A percentile compares a stretch with the other conserved stretches of the same genome.
phyloP scores from a whole-genome alignment of 805 yeast species.

The Spathaspora sp. region DNA sequence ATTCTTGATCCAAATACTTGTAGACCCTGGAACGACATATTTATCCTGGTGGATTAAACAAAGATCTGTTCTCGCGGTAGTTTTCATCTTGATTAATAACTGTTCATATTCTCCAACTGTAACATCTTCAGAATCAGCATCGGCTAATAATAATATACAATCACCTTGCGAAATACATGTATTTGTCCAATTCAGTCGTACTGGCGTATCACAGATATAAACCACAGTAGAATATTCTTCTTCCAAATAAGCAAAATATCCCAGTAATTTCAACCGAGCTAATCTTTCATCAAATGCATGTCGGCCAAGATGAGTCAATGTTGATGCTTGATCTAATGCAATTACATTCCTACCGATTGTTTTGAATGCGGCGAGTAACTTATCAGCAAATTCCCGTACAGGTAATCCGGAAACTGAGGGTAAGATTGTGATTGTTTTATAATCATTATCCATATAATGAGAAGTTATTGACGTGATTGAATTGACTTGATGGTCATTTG shows the following conservation, averaged over 20 bases:
- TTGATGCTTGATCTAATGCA: constrained; percentile 78
- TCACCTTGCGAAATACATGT: constrained; percentile 95
- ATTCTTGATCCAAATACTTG: constrained; percentile 78
- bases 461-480: constrained; percentile 12
- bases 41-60: constrained; percentile 81
- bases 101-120: constrained; percentile 84
- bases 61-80: constrained; percentile 85
- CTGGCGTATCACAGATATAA: constrained; percentile 82
- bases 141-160: constrained; percentile 84
- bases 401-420: constrained; percentile 85
- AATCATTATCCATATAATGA: constrained; percentile 42
- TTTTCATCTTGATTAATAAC: constrained; percentile 65
- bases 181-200: constrained; percentile 82
- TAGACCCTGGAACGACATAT: constrained; percentile 79
- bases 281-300: constrained; percentile 85
- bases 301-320: constrained; percentile 76
- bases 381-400: constrained; percentile 77
- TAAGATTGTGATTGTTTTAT: constrained; percentile 78
- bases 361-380: constrained; percentile 66
- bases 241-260: constrained; percentile 87
- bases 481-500: constrained; percentile 3
- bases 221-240: constrained; percentile 85
- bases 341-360: constrained; percentile 71
- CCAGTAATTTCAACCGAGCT: constrained; percentile 80
- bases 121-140: constrained; percentile 61